Percentiles rank a stretch among this genome's conserved stretches.
Evolutionary conservation across 2,329 filamentous ascomycete species (phyloP).

Genomic region (Microdochium trichocladiopsis): DNA sequence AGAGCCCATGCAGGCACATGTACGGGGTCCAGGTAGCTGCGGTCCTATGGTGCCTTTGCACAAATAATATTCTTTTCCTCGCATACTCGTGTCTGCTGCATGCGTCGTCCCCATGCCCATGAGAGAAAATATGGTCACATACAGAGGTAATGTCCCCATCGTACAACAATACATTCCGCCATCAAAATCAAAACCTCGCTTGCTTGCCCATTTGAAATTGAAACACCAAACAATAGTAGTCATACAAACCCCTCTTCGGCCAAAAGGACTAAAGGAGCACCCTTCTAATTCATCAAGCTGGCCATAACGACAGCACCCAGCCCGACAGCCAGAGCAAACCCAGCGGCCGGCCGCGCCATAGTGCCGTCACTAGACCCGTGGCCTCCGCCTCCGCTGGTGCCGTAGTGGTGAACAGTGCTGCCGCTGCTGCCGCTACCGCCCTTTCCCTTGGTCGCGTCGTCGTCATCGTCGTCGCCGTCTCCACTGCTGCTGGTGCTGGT

Average conservation of each 20-base stretch:
- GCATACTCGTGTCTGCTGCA: too few species aligned
- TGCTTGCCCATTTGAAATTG: background rate
- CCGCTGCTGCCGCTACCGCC: background rate
- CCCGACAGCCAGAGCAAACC: background rate
- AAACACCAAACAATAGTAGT: background rate
- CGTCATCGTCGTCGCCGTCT: background rate
- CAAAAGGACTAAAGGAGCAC: too few species aligned
- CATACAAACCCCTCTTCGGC: background rate
- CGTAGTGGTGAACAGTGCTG: too few species aligned
- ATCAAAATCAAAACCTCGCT: background rate
- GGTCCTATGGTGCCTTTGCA: too few species aligned
- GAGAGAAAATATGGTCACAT: too few species aligned
- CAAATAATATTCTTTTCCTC: too few species aligned
- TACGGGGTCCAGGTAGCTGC: too few species aligned
- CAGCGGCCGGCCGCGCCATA: background rate
- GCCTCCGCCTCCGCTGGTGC: background rate
- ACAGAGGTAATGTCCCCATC: too few species aligned
- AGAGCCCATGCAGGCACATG: too few species aligned
- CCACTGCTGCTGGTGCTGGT: background rate
- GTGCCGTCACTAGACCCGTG: background rate
- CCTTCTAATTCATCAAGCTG: background rate
- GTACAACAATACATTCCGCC: too few species aligned
- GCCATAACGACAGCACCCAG: background rate
- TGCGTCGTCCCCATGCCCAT: too few species aligned
- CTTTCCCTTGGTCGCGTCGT: background rate